phyloP scores from a whole-genome alignment of 345 rosid genomes.

The Citropsis articulata region DNA sequence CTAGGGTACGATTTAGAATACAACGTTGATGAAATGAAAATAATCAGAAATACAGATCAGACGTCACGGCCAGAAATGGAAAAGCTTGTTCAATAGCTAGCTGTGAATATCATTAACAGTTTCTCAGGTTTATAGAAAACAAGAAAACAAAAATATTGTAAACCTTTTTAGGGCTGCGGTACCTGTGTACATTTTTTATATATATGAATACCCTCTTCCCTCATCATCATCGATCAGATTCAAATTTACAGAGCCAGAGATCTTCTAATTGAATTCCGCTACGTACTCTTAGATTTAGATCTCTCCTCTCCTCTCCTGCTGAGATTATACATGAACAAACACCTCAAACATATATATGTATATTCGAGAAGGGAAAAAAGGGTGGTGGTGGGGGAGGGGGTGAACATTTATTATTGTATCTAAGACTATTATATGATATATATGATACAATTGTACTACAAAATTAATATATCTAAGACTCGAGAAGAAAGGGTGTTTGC shows the following conservation, averaged over 20 bases:
- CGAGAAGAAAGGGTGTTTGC: conserved; percentile 39
- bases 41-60: not conserved
- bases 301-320: not conserved
- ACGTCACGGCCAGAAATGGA: not conserved
- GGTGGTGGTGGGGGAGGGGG: too few relatives aligned
- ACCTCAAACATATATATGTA: too few relatives aligned
- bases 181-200: not conserved
- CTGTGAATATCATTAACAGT: conserved; percentile 4
- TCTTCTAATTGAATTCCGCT: not conserved
- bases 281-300: not conserved
- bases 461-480: conserved; percentile 16
- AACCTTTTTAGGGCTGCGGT: not conserved
- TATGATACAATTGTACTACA: not conserved
- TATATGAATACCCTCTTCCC: conserved; percentile 10
- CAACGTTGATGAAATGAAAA: not conserved
- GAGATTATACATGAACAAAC: conserved; percentile 5
- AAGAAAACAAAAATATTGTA: not conserved
- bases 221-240: not conserved
- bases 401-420: too few relatives aligned
- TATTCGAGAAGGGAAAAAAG: too few relatives aligned
- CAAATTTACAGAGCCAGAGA: conserved; percentile 3
- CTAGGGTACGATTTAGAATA: not conserved
- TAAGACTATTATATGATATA: not conserved
- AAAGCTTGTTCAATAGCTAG: not conserved
- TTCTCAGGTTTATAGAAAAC: not conserved